These are phyloP conservation scores for Alternaria atra DNA, from an alignment of 2,329 filamentous ascomycete species.

Conservation along the genomic window DNA sequence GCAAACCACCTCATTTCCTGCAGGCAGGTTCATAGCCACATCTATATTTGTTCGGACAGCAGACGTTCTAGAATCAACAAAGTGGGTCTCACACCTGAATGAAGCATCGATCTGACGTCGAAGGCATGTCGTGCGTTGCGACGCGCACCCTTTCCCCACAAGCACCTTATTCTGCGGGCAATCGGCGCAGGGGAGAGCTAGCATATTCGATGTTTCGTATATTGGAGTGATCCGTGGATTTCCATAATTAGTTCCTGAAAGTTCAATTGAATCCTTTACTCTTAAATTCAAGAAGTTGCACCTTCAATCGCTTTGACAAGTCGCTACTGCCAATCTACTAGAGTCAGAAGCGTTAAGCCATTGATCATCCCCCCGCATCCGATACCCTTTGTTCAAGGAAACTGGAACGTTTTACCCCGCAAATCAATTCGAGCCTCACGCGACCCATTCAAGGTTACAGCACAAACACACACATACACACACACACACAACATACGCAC, in stretches of 20 bases:
- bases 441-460: neutral
- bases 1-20: neutral
- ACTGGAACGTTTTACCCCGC: conserved; percentile 8
- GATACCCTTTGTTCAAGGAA: neutral
- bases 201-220: conserved; percentile 1
- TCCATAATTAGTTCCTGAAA: conserved; percentile 2
- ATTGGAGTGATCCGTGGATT: conserved; percentile 1
- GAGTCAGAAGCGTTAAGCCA: conserved; percentile 2
- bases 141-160: conserved; percentile 21
- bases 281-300: neutral
- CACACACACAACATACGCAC: neutral
- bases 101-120: conserved; percentile 10
- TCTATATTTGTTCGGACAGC: conserved; percentile 1
- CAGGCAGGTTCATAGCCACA: neutral
- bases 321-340: neutral
- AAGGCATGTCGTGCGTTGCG: conserved; percentile 8
- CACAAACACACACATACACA: neutral
- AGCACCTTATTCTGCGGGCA: conserved; percentile 4
- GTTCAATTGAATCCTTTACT: neutral
- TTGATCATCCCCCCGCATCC: neutral
- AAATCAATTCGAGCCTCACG: conserved; percentile 3
- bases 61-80: neutral
- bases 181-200: conserved; percentile 3
- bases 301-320: neutral
- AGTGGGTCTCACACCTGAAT: neutral